These are phyloP conservation scores for Oryza australiensis DNA, from an alignment of 176 grass and related monocot species.

Conservation along the genomic window DNA sequence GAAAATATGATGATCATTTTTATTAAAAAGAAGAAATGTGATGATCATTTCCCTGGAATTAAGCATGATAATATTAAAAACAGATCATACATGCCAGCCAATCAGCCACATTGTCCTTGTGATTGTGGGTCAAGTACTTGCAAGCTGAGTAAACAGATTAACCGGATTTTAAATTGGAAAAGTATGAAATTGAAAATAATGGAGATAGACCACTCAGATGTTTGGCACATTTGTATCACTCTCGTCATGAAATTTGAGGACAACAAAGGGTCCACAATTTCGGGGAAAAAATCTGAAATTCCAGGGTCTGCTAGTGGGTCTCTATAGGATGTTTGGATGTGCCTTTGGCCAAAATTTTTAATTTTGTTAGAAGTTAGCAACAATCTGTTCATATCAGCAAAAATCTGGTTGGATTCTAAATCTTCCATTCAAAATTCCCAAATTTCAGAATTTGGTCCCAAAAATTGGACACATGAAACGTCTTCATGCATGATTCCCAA, in stretches of 20 bases:
- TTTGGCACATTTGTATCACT: not conserved
- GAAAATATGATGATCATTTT: not conserved
- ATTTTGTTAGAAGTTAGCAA: not conserved
- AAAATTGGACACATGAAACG: not conserved
- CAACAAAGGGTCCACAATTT: not conserved
- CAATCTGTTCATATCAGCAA: not conserved
- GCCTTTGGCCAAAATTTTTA: not conserved
- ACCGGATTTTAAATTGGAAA: not conserved
- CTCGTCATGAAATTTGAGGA: not conserved
- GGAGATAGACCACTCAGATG: not conserved
- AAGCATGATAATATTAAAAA: constrained; percentile 7
- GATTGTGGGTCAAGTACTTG: not conserved
- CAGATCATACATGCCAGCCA: not conserved
- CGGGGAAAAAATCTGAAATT: too few relatives aligned
- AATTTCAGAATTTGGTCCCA: not conserved
- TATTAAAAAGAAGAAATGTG: not conserved
- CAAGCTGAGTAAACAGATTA: not conserved
- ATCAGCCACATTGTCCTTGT: not conserved
- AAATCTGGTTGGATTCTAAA: not conserved
- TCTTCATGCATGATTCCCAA: not conserved
- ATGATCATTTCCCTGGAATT: not conserved
- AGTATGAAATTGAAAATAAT: not conserved
- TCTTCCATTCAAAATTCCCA: not conserved
- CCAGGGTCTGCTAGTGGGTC: too few relatives aligned
- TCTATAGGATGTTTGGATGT: not conserved